Percentiles rank a stretch among this genome's conserved stretches.
Conservation (phyloP, 371 early-diverging fungal species). For the Umbelopsis sp. region DNA sequence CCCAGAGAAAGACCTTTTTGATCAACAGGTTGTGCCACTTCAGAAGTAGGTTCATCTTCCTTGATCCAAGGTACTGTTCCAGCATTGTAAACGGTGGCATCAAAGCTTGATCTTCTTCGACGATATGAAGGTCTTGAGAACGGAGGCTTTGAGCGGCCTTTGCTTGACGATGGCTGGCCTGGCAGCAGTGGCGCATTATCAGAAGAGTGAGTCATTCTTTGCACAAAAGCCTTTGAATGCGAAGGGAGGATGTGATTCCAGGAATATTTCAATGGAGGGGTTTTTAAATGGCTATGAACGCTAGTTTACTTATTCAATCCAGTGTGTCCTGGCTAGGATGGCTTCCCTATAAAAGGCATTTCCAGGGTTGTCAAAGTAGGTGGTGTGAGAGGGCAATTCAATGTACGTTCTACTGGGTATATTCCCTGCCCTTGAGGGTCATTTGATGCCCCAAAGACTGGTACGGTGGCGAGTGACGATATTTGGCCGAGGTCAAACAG, state of each 20-base stretch:
- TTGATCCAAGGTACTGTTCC: slow-evolving; percentile 11
- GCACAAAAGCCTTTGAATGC: not conserved
- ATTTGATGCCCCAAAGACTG: too few species aligned
- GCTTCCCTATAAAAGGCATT: not conserved
- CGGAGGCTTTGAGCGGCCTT: slow-evolving; percentile 30
- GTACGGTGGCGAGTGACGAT: too few species aligned
- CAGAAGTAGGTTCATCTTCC: not conserved
- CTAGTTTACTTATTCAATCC: not conserved
- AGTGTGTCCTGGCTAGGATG: not conserved
- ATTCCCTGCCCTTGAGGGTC: too few species aligned
- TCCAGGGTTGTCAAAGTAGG: not conserved
- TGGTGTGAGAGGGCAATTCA: not conserved
- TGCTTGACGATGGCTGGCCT: not conserved
- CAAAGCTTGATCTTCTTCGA: slow-evolving; percentile 50
- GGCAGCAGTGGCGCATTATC: slow-evolving; percentile 2
- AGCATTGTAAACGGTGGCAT: slow-evolving; percentile 45
- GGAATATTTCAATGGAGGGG: not conserved
- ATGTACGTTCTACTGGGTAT: too few species aligned
- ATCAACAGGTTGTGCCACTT: not conserved
- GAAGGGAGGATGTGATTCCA: not conserved
- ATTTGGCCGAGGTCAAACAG: too few species aligned
- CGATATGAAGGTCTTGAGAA: slow-evolving; percentile 41
- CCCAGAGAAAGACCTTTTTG: slow-evolving; percentile 24
- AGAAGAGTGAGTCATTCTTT: not conserved
- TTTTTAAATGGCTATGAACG: not conserved